phyloP scores from a whole-genome alignment of 257 asterid species.

The Lantana camara region DNA sequence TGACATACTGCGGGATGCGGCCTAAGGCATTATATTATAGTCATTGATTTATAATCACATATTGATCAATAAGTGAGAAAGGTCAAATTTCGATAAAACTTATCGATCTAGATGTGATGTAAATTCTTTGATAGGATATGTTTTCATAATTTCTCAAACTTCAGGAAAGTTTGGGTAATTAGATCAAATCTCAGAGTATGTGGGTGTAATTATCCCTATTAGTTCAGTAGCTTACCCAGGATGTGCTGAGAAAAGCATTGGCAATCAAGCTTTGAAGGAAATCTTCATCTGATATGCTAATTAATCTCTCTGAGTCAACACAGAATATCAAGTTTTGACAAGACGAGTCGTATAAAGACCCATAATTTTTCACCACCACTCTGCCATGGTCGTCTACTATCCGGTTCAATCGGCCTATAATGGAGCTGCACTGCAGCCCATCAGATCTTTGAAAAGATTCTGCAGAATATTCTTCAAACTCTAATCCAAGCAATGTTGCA shows the following conservation, averaged over 20 bases:
- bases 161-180: no score
- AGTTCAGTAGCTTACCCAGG: constrained; percentile 48
- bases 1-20: no score
- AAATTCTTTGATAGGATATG: no score
- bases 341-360: constrained; percentile 53
- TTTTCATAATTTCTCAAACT: no score
- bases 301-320: constrained; percentile 27
- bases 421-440: constrained; percentile 23
- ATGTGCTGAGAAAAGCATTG: constrained; percentile 42
- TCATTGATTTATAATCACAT: no score
- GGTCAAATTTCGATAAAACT: no score
- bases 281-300: constrained; percentile 49
- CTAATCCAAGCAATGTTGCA: constrained; percentile 62
- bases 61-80: no score
- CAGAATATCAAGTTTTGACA: constrained; percentile 54
- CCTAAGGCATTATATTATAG: no score
- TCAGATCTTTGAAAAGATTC: constrained; percentile 21
- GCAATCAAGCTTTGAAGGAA: constrained; percentile 47
- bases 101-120: no score
- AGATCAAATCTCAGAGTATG: no score
- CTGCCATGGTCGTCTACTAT: constrained; percentile 50
- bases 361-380: constrained; percentile 54
- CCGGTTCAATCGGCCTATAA: constrained; percentile 33
- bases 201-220: neutral
- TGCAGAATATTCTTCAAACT: constrained; percentile 29